Percentiles rank a stretch among this genome's conserved stretches.
Conservation (phyloP, 345 rosid species). For the Pugionium cornutum region DNA sequence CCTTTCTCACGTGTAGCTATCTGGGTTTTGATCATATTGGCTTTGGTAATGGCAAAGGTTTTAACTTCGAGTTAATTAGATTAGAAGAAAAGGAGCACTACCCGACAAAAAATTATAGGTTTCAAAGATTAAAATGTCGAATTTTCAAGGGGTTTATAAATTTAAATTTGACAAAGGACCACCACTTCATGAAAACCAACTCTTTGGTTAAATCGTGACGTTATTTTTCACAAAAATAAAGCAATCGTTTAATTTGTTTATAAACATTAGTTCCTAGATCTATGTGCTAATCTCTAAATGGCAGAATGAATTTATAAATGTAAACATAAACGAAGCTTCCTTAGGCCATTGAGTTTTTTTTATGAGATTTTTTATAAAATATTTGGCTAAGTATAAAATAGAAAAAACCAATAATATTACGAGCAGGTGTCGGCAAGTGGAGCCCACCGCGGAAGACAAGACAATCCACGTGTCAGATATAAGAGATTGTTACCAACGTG, state of each 20-base stretch:
- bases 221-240: too few species aligned
- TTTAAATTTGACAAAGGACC: constrained; percentile 20
- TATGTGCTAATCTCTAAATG: too few species aligned
- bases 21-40: not conserved
- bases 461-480: constrained; percentile 17
- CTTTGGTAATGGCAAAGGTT: constrained; percentile 18
- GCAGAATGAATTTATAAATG: too few species aligned
- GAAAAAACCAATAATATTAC: not conserved
- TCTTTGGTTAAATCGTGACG: too few species aligned
- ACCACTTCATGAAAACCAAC: constrained; percentile 16
- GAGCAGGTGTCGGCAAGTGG: constrained; percentile 32
- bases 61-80: constrained; percentile 17
- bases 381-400: constrained; percentile 4
- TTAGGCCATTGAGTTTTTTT: too few species aligned
- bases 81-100: constrained; percentile 12
- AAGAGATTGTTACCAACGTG: constrained; percentile 7
- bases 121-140: constrained; percentile 9
- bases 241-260: too few species aligned
- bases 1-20: not conserved
- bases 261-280: too few species aligned
- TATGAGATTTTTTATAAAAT: not conserved
- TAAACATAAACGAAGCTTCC: too few species aligned
- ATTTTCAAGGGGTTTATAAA: constrained; percentile 28
- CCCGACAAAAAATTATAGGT: constrained; percentile 10
- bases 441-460: constrained; percentile 27